Conservation (phyloP, 345 rosid species). For the Kandelia obovata region DNA sequence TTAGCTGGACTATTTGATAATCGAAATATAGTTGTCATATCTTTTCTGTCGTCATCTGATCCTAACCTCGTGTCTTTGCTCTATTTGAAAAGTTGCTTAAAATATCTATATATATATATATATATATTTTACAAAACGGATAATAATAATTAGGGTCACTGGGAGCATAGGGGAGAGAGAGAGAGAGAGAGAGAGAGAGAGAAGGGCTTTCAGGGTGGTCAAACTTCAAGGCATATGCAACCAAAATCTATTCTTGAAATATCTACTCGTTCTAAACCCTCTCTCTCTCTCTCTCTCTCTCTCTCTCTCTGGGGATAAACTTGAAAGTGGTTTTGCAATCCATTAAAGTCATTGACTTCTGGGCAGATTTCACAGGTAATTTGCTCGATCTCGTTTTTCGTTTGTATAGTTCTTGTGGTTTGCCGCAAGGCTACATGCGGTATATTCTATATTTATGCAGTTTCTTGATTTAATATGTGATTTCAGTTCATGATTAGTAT, state of each 20-base stretch:
- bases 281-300: not conserved
- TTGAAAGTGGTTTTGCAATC: not conserved
- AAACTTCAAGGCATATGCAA: not conserved
- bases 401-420: not conserved
- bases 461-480: not conserved
- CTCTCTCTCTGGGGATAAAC: not conserved
- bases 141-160: too few relatives aligned
- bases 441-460: not conserved
- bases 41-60: too few relatives aligned
- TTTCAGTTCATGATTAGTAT: not conserved
- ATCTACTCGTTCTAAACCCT: not conserved
- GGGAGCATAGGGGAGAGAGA: too few relatives aligned
- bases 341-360: not conserved
- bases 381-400: too few relatives aligned
- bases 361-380: conserved; percentile 12
- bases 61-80: too few relatives aligned
- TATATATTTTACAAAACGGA: too few relatives aligned
- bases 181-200: too few relatives aligned
- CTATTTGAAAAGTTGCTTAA: too few relatives aligned
- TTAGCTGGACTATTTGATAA: too few relatives aligned
- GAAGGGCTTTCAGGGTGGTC: not conserved
- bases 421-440: not conserved
- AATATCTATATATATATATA: too few relatives aligned
- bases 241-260: not conserved
- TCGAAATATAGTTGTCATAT: too few relatives aligned